Evolutionary conservation across 805 yeast genomes (phyloP).

Genomic region (Barnettozyma pratensis): DNA sequence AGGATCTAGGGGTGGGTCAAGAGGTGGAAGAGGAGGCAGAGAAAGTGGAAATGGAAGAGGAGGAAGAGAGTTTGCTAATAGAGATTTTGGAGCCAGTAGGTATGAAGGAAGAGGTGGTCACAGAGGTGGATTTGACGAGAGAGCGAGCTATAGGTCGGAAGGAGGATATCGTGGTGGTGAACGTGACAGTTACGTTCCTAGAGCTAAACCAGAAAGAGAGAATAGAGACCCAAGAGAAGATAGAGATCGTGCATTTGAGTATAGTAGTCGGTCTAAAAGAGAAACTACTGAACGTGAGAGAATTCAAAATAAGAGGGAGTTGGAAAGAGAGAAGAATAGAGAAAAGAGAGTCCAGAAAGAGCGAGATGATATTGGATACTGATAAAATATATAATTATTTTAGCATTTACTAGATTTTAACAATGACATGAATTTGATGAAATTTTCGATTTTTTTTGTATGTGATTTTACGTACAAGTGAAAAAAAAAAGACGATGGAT

Average conservation of each 20-base stretch:
- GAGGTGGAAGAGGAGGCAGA: conserved; percentile 10
- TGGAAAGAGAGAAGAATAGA: conserved; percentile 17
- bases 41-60: conserved; percentile 2
- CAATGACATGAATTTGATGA: too few species aligned
- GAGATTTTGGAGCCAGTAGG: not conserved
- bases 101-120: conserved; percentile 9
- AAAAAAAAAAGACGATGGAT: not conserved
- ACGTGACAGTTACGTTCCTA: conserved; percentile 8
- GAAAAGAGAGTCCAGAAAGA: conserved; percentile 7
- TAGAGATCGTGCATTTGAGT: conserved; percentile 11
- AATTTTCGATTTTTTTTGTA: too few species aligned
- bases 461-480: not conserved
- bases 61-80: conserved; percentile 8
- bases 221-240: conserved; percentile 10
- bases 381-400: not conserved
- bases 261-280: conserved; percentile 21
- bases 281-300: conserved; percentile 19
- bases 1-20: conserved; percentile 13
- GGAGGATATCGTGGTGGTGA: conserved; percentile 1
- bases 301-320: conserved; percentile 14
- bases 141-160: not conserved
- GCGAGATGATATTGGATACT: conserved; percentile 1
- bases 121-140: conserved; percentile 20
- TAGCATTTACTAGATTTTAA: not conserved
- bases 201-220: conserved; percentile 3